These are phyloP conservation scores for Silene uniflora DNA, from an alignment of 148 eudicot species.

Conservation along the genomic window DNA sequence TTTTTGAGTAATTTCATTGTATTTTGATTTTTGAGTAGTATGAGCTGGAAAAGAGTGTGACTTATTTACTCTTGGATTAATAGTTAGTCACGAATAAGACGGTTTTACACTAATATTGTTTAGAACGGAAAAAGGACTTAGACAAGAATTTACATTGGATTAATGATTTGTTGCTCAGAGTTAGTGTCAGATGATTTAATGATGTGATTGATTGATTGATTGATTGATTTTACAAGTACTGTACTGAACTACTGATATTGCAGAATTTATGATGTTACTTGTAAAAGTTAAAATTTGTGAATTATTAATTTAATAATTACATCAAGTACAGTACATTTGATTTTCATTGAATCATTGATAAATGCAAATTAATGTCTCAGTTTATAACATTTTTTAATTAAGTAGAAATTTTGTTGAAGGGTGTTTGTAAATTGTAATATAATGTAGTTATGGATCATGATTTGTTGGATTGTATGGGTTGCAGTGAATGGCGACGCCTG, in stretches of 20 bases:
- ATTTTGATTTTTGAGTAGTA: not conserved
- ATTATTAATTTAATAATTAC: not conserved
- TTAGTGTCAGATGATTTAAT: not conserved
- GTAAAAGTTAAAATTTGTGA: slow-evolving; percentile 12
- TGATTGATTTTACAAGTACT: slow-evolving; percentile 10
- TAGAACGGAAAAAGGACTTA: too few relatives aligned
- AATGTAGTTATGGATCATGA: not conserved
- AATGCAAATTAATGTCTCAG: too few relatives aligned
- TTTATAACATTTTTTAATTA: too few relatives aligned
- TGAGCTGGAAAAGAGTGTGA: slow-evolving; percentile 2
- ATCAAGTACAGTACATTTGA: not conserved
- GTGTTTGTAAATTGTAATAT: slow-evolving; percentile 1
- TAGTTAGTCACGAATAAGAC: too few relatives aligned
- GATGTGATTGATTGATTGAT: slow-evolving; percentile 12
- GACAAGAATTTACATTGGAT: not conserved
- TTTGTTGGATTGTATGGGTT: not conserved
- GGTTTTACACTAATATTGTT: too few relatives aligned
- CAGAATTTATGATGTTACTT: slow-evolving; percentile 7
- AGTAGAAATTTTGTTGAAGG: not conserved
- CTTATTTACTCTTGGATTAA: not conserved
- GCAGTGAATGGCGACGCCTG: slow-evolving; percentile 56
- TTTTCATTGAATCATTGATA: too few relatives aligned
- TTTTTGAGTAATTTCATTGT: not conserved
- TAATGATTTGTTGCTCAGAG: slow-evolving; percentile 9
- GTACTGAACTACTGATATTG: not conserved